Evolutionary conservation across 345 rosid genomes (phyloP), one percentile per base, ranked within the genome.

Genomic region (Salix purpurea): DNA sequence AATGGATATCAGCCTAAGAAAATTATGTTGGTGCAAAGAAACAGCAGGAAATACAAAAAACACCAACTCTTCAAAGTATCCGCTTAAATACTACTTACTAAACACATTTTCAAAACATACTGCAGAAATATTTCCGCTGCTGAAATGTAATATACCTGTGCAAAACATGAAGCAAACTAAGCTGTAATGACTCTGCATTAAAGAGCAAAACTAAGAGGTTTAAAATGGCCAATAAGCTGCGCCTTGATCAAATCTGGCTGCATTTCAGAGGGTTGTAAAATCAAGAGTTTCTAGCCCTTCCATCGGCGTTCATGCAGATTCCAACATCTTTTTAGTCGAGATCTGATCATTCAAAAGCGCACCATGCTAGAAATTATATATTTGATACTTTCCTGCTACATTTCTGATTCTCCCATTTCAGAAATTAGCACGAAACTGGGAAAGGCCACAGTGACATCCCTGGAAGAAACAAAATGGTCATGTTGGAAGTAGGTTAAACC

Each of bases 391-490:
- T 37, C 64, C 32, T 39, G 30, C 70, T 86, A 86, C 15, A 88
- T n/a, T 40, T 91, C 88, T 13, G 78, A 37, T 52, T 95, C 97
- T 73, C 90, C 94, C 11, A 83, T 86, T 83, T 91, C 99, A 7
- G 92, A 68, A 56, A 73, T 81, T 46, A 78, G 50, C 71, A 89
- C 84, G 60, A 92, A 94, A 75, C 97, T 92, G 5, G 98, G 97
- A 86, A 94, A 91, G 65, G 91, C 87, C 67, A 88, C 60, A 12
- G 86, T 87, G 86, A 92, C 91, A 79, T 94, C 98, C 90, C 97
- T 94, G 86, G 48, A 85, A 48, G 36, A 71, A 39, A 76, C 18
- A 54, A 67, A 67, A 10, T 69, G 12, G 16, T 5, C 16, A 68
- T 67, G 23, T 50, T 52, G 15, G 39, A 19, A 14, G n/a, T 66